These are phyloP conservation scores for Arxiozyma telluris DNA, from an alignment of 1,139 yeast genomes.

Conservation along the genomic window DNA sequence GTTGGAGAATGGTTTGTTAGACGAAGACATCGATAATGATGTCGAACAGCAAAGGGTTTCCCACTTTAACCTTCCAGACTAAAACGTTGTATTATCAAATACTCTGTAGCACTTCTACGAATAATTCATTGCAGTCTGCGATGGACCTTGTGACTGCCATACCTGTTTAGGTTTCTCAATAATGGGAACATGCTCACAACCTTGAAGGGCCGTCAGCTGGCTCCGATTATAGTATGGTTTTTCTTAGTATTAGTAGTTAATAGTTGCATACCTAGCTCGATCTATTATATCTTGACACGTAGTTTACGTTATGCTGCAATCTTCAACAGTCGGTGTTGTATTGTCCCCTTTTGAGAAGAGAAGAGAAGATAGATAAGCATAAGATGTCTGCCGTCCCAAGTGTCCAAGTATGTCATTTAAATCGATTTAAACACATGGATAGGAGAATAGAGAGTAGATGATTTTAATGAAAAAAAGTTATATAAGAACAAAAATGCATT, in stretches of 20 bases:
- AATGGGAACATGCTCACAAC: background rate
- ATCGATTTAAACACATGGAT: too few relatives aligned
- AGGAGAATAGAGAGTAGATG: background rate
- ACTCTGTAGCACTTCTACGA: background rate
- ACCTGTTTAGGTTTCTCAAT: background rate
- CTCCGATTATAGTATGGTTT: too few relatives aligned
- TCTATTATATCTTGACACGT: background rate
- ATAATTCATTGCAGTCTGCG: background rate
- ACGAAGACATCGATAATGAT: too few relatives aligned
- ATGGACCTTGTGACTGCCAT: background rate
- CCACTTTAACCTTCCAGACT: background rate
- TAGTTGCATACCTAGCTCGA: background rate
- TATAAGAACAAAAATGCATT: too few relatives aligned
- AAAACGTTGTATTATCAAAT: background rate
- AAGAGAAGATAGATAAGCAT: conserved; percentile 12
- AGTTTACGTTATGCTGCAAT: background rate
- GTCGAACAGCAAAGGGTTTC: background rate
- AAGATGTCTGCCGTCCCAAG: conserved; percentile 51
- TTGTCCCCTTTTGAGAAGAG: background rate
- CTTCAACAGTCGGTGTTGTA: too few relatives aligned
- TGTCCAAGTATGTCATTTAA: conserved; percentile 50
- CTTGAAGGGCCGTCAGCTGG: background rate
- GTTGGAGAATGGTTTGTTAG: background rate
- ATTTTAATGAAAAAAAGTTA: background rate
- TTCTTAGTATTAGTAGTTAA: background rate